Evolutionary conservation across 495 filamentous ascomycete species (phyloP), one percentile per base, ranked within the genome.

Genomic region (Daldinia vernicosa): DNA sequence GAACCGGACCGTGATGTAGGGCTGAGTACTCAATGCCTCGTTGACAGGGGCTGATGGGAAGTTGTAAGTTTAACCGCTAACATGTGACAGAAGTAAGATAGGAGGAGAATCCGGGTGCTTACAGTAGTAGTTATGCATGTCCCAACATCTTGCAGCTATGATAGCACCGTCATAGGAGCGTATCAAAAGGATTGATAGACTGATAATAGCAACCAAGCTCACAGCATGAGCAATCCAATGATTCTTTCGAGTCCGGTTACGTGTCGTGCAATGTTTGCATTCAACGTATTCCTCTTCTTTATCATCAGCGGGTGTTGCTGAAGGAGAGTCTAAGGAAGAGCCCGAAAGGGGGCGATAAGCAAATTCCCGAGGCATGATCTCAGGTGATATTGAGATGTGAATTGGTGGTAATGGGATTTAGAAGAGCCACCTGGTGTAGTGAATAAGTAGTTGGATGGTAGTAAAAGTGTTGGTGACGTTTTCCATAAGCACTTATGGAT

Each of bases 71-170:
- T 24, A 47, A 47, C 9, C 43, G 17, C 9, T 47, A 11, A 24
- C 43, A 47, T 47, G 43, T 47, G 43, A 47, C 3, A 47, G 19
- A 47, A 9, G 15, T 40, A 40, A 17, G 39, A n/a, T 40, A 17
- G 6, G n/a, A 17, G n/a, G 39, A 17, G 39, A 17, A 11, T 39
- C 19, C 54, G 33, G 50, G 17, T 55, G 6, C 61, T 56, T 35
- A 64, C 61, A 64, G 51, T 64, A 64, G 33, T 56, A 64, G 27
- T 64, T 64, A 24, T 55, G 37, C 51, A 64, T 55, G 51, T 54
- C 40, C 61, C 61, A 64, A 26, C 61, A 64, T 64, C 35, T 64
- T 28, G 61, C 50, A 30, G 50, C 61, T 22, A 55, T 47, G 43
- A 27, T n/a, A 15, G 24, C 14, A 27, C 35, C 62, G 9, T 47